Conservation (phyloP, 2,329 filamentous ascomycete species). For the Paecilomyces sp. region DNA sequence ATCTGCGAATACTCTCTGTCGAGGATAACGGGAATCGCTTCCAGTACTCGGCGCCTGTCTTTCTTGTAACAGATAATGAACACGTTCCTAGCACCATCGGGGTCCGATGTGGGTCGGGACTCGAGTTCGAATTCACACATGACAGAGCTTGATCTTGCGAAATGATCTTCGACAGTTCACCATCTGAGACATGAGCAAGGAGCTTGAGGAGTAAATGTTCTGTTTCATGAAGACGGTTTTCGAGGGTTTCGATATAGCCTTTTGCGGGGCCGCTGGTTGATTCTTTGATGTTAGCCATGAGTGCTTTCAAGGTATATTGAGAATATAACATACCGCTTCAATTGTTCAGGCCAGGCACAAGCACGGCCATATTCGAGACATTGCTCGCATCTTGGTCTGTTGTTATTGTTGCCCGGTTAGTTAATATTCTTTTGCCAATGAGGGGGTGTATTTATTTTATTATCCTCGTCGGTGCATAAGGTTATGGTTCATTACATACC, state of each 20-base stretch:
- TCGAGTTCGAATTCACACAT: not conserved
- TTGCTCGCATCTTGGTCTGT: constrained; percentile 28
- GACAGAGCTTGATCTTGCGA: constrained; percentile 6
- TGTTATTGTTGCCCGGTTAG: constrained; percentile 2
- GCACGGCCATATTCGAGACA: constrained; percentile 25
- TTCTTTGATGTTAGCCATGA: not conserved
- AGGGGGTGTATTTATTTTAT: not conserved
- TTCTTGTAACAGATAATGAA: constrained; percentile 17
- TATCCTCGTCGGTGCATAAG: not conserved
- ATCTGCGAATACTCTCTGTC: constrained; percentile 25
- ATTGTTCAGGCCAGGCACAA: constrained; percentile 32
- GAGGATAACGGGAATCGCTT: constrained; percentile 27
- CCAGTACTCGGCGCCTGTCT: constrained; percentile 32
- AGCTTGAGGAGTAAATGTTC: constrained; percentile 33
- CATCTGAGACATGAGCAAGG: constrained; percentile 24
- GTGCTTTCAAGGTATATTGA: not conserved
- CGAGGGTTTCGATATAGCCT: constrained; percentile 39
- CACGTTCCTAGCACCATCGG: too few species aligned
- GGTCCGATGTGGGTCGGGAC: not conserved
- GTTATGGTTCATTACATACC: constrained; percentile 15
- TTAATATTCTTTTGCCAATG: not conserved
- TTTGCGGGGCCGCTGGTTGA: constrained; percentile 38
- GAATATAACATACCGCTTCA: constrained; percentile 23
- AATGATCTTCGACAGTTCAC: constrained; percentile 21
- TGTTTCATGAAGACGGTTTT: constrained; percentile 36